Percentiles rank a stretch among this genome's conserved stretches.
Evolutionary conservation across 257 asterid genomes (phyloP).

Genomic region (Plantago major): DNA sequence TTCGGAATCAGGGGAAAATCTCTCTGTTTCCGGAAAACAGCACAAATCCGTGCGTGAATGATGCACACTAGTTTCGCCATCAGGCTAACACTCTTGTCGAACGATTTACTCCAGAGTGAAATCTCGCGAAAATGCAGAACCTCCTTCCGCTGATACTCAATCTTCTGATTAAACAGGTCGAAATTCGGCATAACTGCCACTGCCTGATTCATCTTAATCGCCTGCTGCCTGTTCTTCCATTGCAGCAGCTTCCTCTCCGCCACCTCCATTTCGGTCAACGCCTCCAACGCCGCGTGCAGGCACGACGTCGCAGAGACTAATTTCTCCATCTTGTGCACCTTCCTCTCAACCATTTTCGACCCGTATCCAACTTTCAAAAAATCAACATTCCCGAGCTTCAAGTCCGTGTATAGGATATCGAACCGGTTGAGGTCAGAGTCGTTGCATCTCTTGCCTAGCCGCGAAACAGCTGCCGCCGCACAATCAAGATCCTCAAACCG

Average conservation of each 20-base stretch:
- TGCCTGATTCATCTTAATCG: slow-evolving; percentile 2
- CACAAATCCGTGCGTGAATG: slow-evolving; percentile 41
- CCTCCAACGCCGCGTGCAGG: slow-evolving; percentile 47
- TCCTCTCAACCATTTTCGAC: slow-evolving; percentile 37
- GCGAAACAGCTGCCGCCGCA: slow-evolving; percentile 44
- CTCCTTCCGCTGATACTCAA: slow-evolving; percentile 55
- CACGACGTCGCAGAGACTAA: slow-evolving; percentile 39
- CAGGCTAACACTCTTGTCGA: slow-evolving; percentile 49
- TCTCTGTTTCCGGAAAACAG: slow-evolving; percentile 32
- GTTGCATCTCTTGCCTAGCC: slow-evolving; percentile 56
- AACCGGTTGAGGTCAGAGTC: slow-evolving; percentile 52
- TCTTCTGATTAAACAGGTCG: slow-evolving; percentile 32
- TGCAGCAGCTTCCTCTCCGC: slow-evolving; percentile 41
- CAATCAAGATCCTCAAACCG: slow-evolving; percentile 75
- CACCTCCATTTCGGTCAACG: slow-evolving; percentile 49
- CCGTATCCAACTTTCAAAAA: slow-evolving; percentile 44
- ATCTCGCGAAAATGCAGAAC: slow-evolving; percentile 43
- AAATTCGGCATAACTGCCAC: slow-evolving; percentile 25
- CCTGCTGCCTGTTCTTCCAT: slow-evolving; percentile 29
- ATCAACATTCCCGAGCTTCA: slow-evolving; percentile 46
- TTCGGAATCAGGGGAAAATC: slow-evolving; percentile 16
- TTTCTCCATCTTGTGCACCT: slow-evolving; percentile 53
- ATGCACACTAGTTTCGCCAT: slow-evolving; percentile 57
- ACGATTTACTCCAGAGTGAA: slow-evolving; percentile 61
- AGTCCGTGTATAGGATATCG: slow-evolving; percentile 44